Base-by-base conservation (phyloP, 352 stramenopile species). In the Pelagophyceae sp. region DNA sequence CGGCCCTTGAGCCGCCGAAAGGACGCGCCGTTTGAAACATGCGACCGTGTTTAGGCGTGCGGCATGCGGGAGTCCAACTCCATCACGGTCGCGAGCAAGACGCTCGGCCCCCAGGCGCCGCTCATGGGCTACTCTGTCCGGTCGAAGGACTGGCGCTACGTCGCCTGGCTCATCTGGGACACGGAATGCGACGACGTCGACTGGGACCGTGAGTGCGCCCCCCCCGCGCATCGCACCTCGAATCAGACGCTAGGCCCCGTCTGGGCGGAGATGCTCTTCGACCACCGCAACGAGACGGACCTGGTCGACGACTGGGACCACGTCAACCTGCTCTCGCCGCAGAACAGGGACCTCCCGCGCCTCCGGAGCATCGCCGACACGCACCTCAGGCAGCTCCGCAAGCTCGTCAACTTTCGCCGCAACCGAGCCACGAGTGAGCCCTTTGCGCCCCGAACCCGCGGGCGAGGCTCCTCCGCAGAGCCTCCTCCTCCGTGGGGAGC, bases 141-240 rank as follows among this genome's bases (percentile, higher is more conserved):
- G 5, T 76, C 76, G 35, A 40, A 64, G 29, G 29, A 33, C 23
- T 79, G 29, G 38, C 50, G 76, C 33, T 79, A 79, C 69, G 45
- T 70, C 31, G 76, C 75, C 31, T 79, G 76, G 76, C n/a, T n/a
- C 31, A 1, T 32, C 25, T 79, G 37, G 29, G 11, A 38, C 32
- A 2, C 29, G n/a, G 38, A 6, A 11, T 25, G 15, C 64, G 40
- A 71, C 31, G 51, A 31, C 3, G 65, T 45, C 40, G 29, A 50
- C 27, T 79, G 65, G 65, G 17, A 45, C n/a, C n/a, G n/a, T n/a
- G n/a, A n/a, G n/a, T n/a, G n/a, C n/a, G n/a, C n/a, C n/a, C n/a
- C n/a, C n/a, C n/a, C n/a, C n/a, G n/a, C n/a, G n/a, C n/a, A n/a
- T n/a, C n/a, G n/a, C n/a, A n/a, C n/a, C n/a, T n/a, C n/a, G n/a